Evolutionary conservation across 306 rosid species (phyloP), one percentile per base, ranked within the genome.

Genomic region (Malus sylvestris): DNA sequence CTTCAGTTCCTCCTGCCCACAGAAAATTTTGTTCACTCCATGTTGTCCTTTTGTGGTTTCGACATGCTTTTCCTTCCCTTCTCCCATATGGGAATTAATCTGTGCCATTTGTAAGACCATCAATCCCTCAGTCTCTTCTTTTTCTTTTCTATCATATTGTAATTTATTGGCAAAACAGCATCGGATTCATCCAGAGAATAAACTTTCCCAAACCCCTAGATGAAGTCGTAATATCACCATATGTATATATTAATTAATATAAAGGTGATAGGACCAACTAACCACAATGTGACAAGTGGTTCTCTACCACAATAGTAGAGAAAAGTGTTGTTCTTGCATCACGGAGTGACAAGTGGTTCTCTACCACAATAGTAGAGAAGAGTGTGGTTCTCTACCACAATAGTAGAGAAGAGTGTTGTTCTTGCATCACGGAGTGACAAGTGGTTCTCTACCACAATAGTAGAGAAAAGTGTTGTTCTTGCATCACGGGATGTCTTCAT

Each of bases 151-250:
- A 23, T 23, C 57, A 45, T 45, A n/a, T 52, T 40, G 29, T 22
- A 23, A 8, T 72, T 38, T 57, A n/a, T 22, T 7, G 19, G 25
- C 25, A 23, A 72, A 38, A 72, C 19, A 72, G 68, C 67, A 38
- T 72, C 76, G 27, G 67, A 59, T 63, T 63, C 44, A 30, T 40
- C 67, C 66, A 72, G 40, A 6, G 40, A 72, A 58, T 72, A 57
- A 18, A 51, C 76, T 58, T 72, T 58, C 59, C 33, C 40, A 58
- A 33, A 71, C 53, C 55, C 49, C 49, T 51, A 51, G 55, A 51
- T 51, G 55, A 15, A 51, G 55, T 51, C 8, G 55, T 51, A 51
- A 5, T 51, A 51, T 51, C 55, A 16, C 19, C 55, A 16, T 51
- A 51, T 15, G 2, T 16, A 51, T 51, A 5, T 27, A 27, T 27